Percentiles rank a stretch among this genome's conserved stretches.
These are phyloP conservation scores for Hericium coralloides DNA, from an alignment of 768 basidiomycete species.

Conservation along the genomic window DNA sequence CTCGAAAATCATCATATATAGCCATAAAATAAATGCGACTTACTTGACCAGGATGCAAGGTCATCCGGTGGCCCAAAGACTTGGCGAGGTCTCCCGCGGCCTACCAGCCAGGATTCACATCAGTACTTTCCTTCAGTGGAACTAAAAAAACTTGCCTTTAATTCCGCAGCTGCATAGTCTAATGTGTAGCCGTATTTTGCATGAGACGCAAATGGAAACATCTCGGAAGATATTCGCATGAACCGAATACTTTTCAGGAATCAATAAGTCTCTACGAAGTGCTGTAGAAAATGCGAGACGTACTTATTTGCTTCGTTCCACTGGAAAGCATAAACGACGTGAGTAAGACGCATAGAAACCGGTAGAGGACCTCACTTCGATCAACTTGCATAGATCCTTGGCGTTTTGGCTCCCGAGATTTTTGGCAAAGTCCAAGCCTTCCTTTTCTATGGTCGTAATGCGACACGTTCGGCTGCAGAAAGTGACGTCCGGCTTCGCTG, in stretches of 20 bases:
- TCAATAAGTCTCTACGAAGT: background rate
- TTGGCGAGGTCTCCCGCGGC: constrained; percentile 38
- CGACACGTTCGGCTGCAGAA: constrained; percentile 65
- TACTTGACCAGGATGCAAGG: constrained; percentile 78
- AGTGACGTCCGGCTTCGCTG: constrained; percentile 56
- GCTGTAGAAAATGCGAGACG: constrained; percentile 17
- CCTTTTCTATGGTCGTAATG: constrained; percentile 69
- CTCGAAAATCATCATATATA: background rate
- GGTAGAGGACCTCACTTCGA: constrained; percentile 32
- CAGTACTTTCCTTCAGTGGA: too few species aligned
- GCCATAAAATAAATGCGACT: background rate
- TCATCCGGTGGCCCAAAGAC: constrained; percentile 52
- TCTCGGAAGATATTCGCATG: constrained; percentile 81
- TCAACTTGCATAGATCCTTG: constrained; percentile 60
- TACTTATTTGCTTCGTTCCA: constrained; percentile 84
- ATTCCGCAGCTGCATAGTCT: constrained; percentile 53
- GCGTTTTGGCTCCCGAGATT: constrained; percentile 71
- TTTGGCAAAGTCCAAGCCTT: constrained; percentile 76
- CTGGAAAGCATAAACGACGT: constrained; percentile 13
- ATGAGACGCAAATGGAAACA: constrained; percentile 92
- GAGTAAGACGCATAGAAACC: background rate
- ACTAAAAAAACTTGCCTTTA: constrained; percentile 25
- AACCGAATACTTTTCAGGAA: constrained; percentile 80
- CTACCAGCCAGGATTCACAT: constrained; percentile 3
- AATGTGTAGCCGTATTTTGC: constrained; percentile 72